These are phyloP conservation scores for Blastocystis sp. DNA, from an alignment of 352 stramenopile genomes.

Conservation along the genomic window DNA sequence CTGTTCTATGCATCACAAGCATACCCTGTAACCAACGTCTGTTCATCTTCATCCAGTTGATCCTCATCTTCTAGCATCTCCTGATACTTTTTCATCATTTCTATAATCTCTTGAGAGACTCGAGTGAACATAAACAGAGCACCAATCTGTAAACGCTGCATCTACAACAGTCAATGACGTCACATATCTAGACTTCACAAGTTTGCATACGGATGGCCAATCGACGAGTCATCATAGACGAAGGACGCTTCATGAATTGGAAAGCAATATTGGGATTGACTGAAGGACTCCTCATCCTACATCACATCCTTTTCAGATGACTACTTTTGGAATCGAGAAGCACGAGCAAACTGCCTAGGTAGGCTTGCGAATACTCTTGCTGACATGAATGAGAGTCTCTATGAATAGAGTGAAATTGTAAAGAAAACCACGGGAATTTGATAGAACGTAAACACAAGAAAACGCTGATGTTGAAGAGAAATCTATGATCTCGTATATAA, in stretches of 20 bases:
- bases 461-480: not conserved
- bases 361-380: conserved; percentile 10
- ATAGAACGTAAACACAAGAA: not conserved
- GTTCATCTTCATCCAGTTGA: not conserved
- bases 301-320: not conserved
- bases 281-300: not conserved
- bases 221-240: not conserved
- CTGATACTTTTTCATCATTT: not conserved
- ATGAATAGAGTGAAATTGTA: not conserved
- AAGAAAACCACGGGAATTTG: not conserved
- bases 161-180: not conserved
- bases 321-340: not conserved
- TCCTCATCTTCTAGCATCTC: conserved; percentile 55
- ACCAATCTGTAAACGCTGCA: conserved; percentile 41
- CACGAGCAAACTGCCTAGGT: conserved; percentile 25
- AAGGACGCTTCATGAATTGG: not conserved
- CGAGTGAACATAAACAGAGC: conserved; percentile 46
- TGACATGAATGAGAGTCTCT: not conserved
- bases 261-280: not conserved
- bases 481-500: conserved; percentile 36
- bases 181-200: not conserved
- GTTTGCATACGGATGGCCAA: not conserved
- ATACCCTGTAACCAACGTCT: not conserved
- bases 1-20: not conserved
- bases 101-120: conserved; percentile 23